phyloP scores from a whole-genome alignment of 371 early-diverging fungal species.

The Batkoa obscura region DNA sequence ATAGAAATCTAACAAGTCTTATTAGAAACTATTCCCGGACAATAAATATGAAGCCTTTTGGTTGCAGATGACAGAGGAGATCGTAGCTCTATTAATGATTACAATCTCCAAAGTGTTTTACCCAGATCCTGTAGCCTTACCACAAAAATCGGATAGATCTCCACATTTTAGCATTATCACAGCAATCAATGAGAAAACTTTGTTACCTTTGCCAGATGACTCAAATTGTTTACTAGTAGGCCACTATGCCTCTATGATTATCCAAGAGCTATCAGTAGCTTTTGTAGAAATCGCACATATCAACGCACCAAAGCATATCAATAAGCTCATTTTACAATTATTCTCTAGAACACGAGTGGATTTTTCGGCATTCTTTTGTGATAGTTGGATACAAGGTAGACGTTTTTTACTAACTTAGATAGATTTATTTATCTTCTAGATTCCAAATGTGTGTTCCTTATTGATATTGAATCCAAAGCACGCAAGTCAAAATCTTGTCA shows the following conservation, averaged over 20 bases:
- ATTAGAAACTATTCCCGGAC: background rate
- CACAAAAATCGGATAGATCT: background rate
- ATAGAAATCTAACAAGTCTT: background rate
- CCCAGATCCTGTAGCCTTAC: background rate
- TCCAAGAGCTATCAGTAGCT: background rate
- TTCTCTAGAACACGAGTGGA: background rate
- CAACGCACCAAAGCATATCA: background rate
- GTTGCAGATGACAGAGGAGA: slow-evolving; percentile 4
- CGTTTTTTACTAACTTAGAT: too few species aligned
- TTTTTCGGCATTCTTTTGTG: background rate
- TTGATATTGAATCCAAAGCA: background rate
- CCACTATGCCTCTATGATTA: background rate
- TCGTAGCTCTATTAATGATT: background rate
- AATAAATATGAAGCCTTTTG: background rate
- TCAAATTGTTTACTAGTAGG: background rate
- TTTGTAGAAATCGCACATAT: background rate
- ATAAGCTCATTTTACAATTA: background rate
- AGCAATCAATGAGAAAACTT: background rate
- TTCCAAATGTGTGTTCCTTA: too few species aligned
- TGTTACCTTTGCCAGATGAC: background rate
- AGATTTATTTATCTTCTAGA: too few species aligned
- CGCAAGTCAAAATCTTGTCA: background rate
- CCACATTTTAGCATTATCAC: background rate
- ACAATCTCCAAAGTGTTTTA: slow-evolving; percentile 1
- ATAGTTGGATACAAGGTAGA: background rate